Evolutionary conservation across 176 grass and related monocot genomes (phyloP).

Genomic region (Hsuehochloa calcarea): DNA sequence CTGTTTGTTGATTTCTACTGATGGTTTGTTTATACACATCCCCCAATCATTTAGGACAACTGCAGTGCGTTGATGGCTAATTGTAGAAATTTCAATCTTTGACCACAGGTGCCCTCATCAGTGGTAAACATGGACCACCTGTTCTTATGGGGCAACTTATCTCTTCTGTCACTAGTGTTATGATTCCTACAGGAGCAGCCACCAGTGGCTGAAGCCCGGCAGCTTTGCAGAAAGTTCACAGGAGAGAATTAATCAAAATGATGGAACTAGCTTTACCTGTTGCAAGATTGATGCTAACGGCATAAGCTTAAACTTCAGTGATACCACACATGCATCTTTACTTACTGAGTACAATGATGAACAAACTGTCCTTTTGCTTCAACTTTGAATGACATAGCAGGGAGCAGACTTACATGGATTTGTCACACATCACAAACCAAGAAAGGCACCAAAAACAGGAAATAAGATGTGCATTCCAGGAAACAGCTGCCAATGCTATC

Average conservation of each 20-base stretch:
- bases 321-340: neutral
- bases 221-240: neutral
- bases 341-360: neutral
- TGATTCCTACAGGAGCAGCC: neutral
- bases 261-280: neutral
- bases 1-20: neutral
- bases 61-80: neutral
- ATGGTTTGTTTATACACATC: neutral
- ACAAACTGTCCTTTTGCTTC: neutral
- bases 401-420: neutral
- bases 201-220: neutral
- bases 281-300: neutral
- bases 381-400: neutral
- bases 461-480: constrained; percentile 8
- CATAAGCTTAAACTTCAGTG: neutral
- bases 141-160: neutral
- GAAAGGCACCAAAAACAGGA: neutral
- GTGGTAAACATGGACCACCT: constrained; percentile 4
- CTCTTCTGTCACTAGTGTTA: neutral
- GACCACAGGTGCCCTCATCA: neutral
- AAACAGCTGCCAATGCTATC: constrained; percentile 13
- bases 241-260: neutral
- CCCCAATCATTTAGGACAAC: neutral
- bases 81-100: neutral
- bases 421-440: constrained; percentile 4